These are phyloP conservation scores for Setaria italica DNA, from an alignment of 202 grass and related monocot species.

Conservation along the genomic window DNA sequence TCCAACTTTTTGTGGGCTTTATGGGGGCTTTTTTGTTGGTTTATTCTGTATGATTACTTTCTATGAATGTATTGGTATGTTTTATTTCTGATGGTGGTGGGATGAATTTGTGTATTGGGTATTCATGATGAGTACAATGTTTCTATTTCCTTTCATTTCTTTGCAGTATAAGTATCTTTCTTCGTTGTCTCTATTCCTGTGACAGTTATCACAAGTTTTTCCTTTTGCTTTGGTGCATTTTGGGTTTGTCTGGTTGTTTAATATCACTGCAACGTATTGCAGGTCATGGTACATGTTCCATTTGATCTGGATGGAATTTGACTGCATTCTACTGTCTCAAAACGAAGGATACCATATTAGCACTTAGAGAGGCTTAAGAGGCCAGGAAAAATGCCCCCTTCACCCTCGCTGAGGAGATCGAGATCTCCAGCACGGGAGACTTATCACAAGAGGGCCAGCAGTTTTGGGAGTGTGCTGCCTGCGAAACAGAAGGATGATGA, in stretches of 20 bases:
- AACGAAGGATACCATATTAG: constrained; percentile 39
- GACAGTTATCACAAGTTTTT: not conserved
- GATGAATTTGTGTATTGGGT: constrained; percentile 19
- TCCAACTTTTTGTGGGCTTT: constrained; percentile 28
- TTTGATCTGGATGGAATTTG: constrained; percentile 33
- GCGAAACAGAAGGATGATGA: constrained; percentile 82
- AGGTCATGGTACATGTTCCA: constrained; percentile 25
- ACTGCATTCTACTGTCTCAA: constrained; percentile 25
- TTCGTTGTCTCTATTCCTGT: not conserved
- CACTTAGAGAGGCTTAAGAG: constrained; percentile 21
- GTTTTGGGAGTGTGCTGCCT: constrained; percentile 56
- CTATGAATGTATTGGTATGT: not conserved
- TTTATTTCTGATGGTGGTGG: constrained; percentile 35
- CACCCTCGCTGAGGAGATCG: constrained; percentile 63
- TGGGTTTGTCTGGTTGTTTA: constrained; percentile 23
- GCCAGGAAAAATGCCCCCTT: constrained; percentile 73
- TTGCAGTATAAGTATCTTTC: constrained; percentile 1
- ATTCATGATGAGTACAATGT: constrained; percentile 5
- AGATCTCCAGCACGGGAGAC: constrained; percentile 64
- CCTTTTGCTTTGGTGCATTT: constrained; percentile 35
- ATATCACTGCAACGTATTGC: constrained; percentile 19
- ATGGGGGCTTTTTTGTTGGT: not conserved
- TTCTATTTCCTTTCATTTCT: constrained; percentile 13
- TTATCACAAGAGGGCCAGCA: constrained; percentile 64
- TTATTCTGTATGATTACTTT: constrained; percentile 13